phyloP scores from a whole-genome alignment of 208 protist genomes.

The Trypanosoma rangeli region DNA sequence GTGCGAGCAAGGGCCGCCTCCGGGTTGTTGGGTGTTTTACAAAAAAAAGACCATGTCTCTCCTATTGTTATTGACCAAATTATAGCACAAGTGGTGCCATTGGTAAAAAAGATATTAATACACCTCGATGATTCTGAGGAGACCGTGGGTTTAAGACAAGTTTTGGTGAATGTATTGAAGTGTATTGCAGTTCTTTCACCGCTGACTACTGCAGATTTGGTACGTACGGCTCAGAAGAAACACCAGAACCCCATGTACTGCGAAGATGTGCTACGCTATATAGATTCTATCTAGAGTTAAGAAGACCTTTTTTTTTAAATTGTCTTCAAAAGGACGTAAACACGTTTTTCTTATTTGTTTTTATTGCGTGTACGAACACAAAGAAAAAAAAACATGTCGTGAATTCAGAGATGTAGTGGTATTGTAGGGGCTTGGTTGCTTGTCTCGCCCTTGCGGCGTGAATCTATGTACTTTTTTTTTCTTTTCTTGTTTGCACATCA shows the following conservation, averaged over 20 bases:
- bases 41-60: constrained; percentile 22
- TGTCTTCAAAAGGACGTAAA: too few relatives aligned
- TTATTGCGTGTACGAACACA: not conserved
- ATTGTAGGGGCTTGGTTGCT: too few relatives aligned
- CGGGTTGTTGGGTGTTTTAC: constrained; percentile 40
- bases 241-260: constrained; percentile 57
- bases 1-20: constrained; percentile 50
- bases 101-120: constrained; percentile 77
- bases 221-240: constrained; percentile 36
- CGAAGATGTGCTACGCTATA: constrained; percentile 41
- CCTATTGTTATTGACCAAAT: constrained; percentile 53
- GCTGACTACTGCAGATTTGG: constrained; percentile 61
- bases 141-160: constrained; percentile 45
- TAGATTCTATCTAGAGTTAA: constrained; percentile 35
- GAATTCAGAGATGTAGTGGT: not conserved
- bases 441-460: too few relatives aligned
- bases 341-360: constrained; percentile 11
- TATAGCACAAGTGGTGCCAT: constrained; percentile 58
- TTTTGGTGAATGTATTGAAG: constrained; percentile 50
- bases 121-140: constrained; percentile 87
- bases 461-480: not conserved
- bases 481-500: not conserved
- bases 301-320: constrained; percentile 7
- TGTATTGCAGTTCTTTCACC: constrained; percentile 51
- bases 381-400: not conserved